Conservation (phyloP, 2,329 filamentous ascomycete species). For the Fusarium sp. region DNA sequence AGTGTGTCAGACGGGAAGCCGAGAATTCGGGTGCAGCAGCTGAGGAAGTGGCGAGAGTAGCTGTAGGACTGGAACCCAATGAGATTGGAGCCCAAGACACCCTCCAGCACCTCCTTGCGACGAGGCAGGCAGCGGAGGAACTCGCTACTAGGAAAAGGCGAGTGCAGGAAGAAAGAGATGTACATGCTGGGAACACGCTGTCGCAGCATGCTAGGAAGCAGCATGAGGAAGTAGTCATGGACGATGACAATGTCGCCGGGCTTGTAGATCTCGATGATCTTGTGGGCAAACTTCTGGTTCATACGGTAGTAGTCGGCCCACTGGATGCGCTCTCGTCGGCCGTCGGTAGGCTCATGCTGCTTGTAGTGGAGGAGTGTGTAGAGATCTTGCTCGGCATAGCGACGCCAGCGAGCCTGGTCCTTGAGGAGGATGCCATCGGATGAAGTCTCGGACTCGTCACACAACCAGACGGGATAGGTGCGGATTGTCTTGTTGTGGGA, state of each 20-base stretch:
- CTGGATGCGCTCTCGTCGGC: slow-evolving; percentile 77
- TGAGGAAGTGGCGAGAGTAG: slow-evolving; percentile 93
- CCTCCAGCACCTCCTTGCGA: slow-evolving; percentile 88
- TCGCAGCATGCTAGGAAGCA: slow-evolving; percentile 86
- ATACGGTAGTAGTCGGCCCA: slow-evolving; percentile 94
- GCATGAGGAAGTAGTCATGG: slow-evolving; percentile 92
- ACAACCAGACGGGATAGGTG: slow-evolving; percentile 88
- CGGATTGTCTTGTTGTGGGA: slow-evolving; percentile 75
- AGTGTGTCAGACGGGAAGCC: slow-evolving; percentile 87
- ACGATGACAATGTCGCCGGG: slow-evolving; percentile 92
- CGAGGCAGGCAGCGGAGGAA: slow-evolving; percentile 88
- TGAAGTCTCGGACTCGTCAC: slow-evolving; percentile 73
- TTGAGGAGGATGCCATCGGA: slow-evolving; percentile 75
- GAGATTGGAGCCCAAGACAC: slow-evolving; percentile 88
- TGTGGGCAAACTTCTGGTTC: slow-evolving; percentile 91
- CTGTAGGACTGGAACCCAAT: slow-evolving; percentile 95
- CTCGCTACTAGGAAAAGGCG: slow-evolving; percentile 95
- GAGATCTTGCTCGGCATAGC: slow-evolving; percentile 89
- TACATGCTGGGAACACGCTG: slow-evolving; percentile 88
- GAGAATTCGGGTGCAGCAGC: slow-evolving; percentile 88
- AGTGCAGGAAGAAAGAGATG: slow-evolving; percentile 93
- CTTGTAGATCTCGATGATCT: slow-evolving; percentile 86
- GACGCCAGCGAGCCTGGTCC: slow-evolving; percentile 85
- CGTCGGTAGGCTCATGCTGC: slow-evolving; percentile 88
- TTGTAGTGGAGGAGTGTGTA: slow-evolving; percentile 97